Conservation (phyloP, 1,284 basidiomycete species). For the Leccinum griseonigrum region DNA sequence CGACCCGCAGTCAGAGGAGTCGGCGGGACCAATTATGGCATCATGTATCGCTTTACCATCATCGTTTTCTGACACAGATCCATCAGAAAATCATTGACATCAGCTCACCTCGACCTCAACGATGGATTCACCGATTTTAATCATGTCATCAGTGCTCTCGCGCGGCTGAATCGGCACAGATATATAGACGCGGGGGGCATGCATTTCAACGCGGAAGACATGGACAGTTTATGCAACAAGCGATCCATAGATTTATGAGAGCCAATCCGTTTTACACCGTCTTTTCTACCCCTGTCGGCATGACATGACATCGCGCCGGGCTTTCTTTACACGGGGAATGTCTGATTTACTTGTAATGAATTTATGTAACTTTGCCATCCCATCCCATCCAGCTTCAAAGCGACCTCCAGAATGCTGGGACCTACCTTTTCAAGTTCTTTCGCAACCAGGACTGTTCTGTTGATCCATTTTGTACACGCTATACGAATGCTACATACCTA, state of each 20-base stretch:
- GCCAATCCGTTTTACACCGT: constrained; percentile 16
- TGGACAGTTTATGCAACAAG: constrained; percentile 17
- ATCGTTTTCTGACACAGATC: constrained; percentile 26
- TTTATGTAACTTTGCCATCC: constrained; percentile 1
- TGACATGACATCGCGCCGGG: constrained; percentile 2
- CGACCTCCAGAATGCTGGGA: background rate
- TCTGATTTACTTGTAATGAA: constrained; percentile 15
- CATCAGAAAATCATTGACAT: constrained; percentile 30
- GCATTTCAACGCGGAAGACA: constrained; percentile 15
- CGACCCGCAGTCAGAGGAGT: constrained; percentile 8
- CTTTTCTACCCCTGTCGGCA: constrained; percentile 16
- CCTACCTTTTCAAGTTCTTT: background rate
- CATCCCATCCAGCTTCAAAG: constrained; percentile 4
- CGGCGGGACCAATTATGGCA: constrained; percentile 17
- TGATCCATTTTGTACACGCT: constrained; percentile 2
- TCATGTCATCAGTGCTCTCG: constrained; percentile 10
- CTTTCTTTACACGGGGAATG: constrained; percentile 6
- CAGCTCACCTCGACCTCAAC: constrained; percentile 36
- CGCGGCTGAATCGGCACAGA: constrained; percentile 14
- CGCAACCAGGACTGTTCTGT: background rate
- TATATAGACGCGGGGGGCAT: constrained; percentile 19
- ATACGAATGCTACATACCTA: constrained; percentile 1
- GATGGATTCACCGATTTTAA: constrained; percentile 34
- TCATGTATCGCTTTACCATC: constrained; percentile 27
- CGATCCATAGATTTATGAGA: constrained; percentile 27